phyloP scores from a whole-genome alignment of 257 asterid species.

The Avicennia marina region DNA sequence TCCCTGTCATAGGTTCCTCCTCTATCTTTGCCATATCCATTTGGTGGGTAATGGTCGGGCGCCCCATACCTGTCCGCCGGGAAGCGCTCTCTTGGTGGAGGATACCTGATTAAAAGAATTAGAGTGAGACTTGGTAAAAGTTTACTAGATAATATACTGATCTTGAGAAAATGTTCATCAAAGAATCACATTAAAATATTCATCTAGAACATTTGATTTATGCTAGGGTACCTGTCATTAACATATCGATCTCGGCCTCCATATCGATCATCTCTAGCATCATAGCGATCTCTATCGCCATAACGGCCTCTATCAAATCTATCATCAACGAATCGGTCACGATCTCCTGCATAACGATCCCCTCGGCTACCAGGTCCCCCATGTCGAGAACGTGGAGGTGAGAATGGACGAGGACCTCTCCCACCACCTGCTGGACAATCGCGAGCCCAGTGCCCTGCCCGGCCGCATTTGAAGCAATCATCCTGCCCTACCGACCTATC shows the following conservation, averaged over 20 bases:
- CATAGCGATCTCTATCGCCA: constrained; percentile 78
- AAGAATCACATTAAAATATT: background rate
- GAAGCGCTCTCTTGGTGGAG: constrained; percentile 62
- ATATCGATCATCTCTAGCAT: constrained; percentile 66
- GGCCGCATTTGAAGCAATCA: constrained; percentile 95
- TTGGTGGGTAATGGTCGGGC: constrained; percentile 63
- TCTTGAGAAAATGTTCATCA: too few relatives aligned
- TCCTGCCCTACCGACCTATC: constrained; percentile 81
- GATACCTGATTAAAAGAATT: constrained; percentile 40
- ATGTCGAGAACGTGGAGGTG: constrained; percentile 80
- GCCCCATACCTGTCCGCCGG: constrained; percentile 56
- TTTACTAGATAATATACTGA: too few relatives aligned
- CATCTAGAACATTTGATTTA: background rate
- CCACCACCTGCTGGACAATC: constrained; percentile 90
- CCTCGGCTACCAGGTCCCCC: constrained; percentile 67
- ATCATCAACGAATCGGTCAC: constrained; percentile 74
- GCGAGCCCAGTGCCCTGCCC: constrained; percentile 98
- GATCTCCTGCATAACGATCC: constrained; percentile 75
- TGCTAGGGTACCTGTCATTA: constrained; percentile 50
- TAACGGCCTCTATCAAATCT: constrained; percentile 69
- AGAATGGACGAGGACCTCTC: constrained; percentile 60
- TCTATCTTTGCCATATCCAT: constrained; percentile 63
- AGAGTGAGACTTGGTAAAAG: background rate
- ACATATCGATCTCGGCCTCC: constrained; percentile 67
- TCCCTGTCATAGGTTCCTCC: constrained; percentile 55